Conservation (phyloP, 139 green algal genomes). For the Chlorella sp. region DNA sequence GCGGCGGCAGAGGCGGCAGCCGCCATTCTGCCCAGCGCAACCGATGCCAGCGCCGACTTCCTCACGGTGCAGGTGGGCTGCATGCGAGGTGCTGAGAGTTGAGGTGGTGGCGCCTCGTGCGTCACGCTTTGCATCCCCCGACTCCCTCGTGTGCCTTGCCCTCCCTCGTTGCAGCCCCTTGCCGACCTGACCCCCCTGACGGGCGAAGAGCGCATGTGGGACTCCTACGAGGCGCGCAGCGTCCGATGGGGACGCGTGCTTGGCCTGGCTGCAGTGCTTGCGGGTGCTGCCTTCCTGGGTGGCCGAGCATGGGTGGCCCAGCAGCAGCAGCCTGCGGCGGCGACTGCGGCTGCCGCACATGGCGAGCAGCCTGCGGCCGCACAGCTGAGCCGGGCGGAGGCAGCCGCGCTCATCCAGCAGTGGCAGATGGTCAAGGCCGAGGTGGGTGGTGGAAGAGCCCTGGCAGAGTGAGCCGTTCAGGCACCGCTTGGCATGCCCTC, state of each 20-base stretch:
- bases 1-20: too few relatives aligned
- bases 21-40: not conserved
- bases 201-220: constrained; percentile 31
- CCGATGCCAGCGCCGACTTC: not conserved
- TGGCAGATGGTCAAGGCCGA: constrained; percentile 16
- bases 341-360: not conserved
- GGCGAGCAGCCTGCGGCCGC: not conserved
- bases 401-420: constrained; percentile 5
- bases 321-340: not conserved
- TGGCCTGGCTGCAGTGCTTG: constrained; percentile 11
- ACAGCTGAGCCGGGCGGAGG: not conserved
- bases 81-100: not conserved
- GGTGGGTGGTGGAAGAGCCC: not conserved
- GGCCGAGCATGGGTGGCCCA: constrained; percentile 4
- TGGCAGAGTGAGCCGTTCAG: not conserved
- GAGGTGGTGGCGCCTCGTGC: not conserved
- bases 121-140: too few relatives aligned
- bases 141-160: not conserved
- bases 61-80: not conserved
- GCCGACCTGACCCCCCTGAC: constrained; percentile 20
- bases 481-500: not conserved
- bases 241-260: constrained; percentile 31
- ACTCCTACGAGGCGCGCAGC: not conserved
- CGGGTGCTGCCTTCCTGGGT: constrained; percentile 6
- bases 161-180: constrained; percentile 1